A percentile compares a stretch with the other conserved stretches of the same genome.
Evolutionary conservation across 2,329 filamentous ascomycete genomes (phyloP).

Genomic region (Zasmidium citrigriseum): DNA sequence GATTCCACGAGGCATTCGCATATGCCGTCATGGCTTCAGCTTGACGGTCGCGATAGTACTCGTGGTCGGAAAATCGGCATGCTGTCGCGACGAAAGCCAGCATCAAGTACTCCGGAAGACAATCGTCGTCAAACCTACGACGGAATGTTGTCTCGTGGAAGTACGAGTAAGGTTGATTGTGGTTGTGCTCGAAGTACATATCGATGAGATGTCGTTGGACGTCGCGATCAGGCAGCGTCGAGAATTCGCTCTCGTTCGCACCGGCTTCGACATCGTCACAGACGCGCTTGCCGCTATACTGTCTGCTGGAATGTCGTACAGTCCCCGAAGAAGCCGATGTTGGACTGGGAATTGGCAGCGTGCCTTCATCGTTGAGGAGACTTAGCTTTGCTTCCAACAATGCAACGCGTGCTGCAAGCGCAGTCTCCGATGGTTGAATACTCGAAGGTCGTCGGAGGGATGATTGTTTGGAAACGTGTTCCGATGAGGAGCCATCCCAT

Average conservation of each 20-base stretch:
- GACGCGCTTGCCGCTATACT: not conserved
- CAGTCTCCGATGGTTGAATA: not conserved
- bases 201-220: conserved; percentile 6
- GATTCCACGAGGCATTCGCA: conserved; percentile 7
- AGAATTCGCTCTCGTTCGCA: not conserved
- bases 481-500: conserved; percentile 4
- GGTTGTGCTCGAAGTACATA: conserved; percentile 10
- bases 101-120: conserved; percentile 3
- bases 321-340: too few species aligned
- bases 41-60: not conserved
- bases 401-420: conserved; percentile 9
- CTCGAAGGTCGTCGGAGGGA: not conserved
- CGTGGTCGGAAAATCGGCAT: conserved; percentile 5
- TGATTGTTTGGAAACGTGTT: not conserved
- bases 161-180: conserved; percentile 11
- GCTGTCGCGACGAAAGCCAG: conserved; percentile 7
- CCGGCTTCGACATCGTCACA: not conserved
- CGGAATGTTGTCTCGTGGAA: conserved; percentile 9
- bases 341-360: not conserved
- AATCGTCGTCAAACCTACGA: not conserved
- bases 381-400: conserved; percentile 10
- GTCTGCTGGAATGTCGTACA: not conserved
- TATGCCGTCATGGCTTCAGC: conserved; percentile 5
- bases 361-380: not conserved
- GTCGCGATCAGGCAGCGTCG: not conserved